Percentiles rank a stretch among this genome's conserved stretches.
Conservation (phyloP, 768 basidiomycete species). For the Lentinula raphanica region DNA sequence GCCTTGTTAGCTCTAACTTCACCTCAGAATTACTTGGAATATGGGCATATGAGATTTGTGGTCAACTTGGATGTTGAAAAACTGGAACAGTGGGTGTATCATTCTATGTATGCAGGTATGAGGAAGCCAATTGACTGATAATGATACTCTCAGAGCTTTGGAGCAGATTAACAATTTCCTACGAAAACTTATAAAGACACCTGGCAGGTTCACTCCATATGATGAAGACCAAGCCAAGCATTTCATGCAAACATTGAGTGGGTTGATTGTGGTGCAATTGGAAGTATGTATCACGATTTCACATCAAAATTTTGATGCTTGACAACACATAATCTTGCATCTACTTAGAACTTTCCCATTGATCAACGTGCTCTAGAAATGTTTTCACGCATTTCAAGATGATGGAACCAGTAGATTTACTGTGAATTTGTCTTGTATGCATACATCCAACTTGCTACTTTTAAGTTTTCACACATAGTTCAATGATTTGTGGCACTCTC, state of each 20-base stretch:
- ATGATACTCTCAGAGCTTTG: background rate
- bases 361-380: background rate
- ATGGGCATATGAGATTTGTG: background rate
- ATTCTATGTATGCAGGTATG: too few relatives aligned
- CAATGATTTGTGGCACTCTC: too few relatives aligned
- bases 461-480: too few relatives aligned
- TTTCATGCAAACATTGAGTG: background rate
- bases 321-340: too few relatives aligned
- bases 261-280: background rate
- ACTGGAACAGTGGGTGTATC: background rate
- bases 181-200: background rate
- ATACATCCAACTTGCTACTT: too few relatives aligned
- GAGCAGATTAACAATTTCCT: background rate
- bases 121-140: background rate
- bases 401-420: background rate
- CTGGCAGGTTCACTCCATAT: background rate
- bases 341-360: conserved; percentile 1
- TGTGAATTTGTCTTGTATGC: too few relatives aligned
- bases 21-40: background rate
- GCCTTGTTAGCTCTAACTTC: background rate
- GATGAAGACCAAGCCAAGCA: background rate
- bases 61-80: background rate
- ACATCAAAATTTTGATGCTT: too few relatives aligned
- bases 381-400: background rate
- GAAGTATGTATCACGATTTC: background rate